Conservation (phyloP, 208 protist genomes). For the Crithidia thermophila region DNA sequence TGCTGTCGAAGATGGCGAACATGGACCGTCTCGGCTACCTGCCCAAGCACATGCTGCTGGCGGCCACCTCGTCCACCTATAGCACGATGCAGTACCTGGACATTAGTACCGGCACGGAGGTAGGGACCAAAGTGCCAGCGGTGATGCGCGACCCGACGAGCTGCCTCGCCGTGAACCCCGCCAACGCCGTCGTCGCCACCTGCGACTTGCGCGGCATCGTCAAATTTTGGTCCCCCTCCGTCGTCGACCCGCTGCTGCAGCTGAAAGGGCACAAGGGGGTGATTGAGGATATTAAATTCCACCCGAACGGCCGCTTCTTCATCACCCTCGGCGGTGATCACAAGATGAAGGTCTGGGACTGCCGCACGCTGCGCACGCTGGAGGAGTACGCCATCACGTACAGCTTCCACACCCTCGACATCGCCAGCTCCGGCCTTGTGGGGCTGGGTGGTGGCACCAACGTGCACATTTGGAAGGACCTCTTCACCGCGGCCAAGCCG, state of each 20-base stretch:
- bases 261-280: conserved; percentile 94
- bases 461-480: conserved; percentile 89
- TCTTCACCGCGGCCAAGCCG: conserved; percentile 79
- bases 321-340: conserved; percentile 96
- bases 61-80: conserved; percentile 79
- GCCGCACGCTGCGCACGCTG: conserved; percentile 93
- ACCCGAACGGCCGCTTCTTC: conserved; percentile 94
- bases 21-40: conserved; percentile 96
- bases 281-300: conserved; percentile 86
- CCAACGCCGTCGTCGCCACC: conserved; percentile 94
- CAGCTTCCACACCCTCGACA: conserved; percentile 79
- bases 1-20: conserved; percentile 95
- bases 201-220: conserved; percentile 95
- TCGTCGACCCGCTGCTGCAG: conserved; percentile 95
- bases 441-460: conserved; percentile 81
- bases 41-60: conserved; percentile 98
- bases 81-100: conserved; percentile 95
- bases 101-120: conserved; percentile 93
- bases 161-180: conserved; percentile 91
- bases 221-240: conserved; percentile 96
- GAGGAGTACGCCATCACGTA: conserved; percentile 90
- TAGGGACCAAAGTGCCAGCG: conserved; percentile 83
- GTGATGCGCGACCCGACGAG: conserved; percentile 83
- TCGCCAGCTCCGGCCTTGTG: conserved; percentile 87
- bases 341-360: conserved; percentile 98